Evolutionary conservation across 352 stramenopile genomes (phyloP).

Genomic region (Pilasporangium apinafurcum): DNA sequence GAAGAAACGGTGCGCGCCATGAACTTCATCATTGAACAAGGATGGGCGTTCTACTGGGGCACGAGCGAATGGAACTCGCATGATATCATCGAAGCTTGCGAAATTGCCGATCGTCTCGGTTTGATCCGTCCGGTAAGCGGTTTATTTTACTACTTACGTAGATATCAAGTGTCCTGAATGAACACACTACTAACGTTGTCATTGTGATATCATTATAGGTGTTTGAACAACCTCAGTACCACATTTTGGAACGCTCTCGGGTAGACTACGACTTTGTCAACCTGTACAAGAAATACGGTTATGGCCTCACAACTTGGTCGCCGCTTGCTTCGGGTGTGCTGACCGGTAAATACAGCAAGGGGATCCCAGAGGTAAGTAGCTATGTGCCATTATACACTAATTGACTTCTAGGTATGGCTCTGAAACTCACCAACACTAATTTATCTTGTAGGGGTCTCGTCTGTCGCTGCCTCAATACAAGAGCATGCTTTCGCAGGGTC

Average conservation of each 20-base stretch:
- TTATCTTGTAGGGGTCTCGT: slow-evolving; percentile 35
- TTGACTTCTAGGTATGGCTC: background rate
- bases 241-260: slow-evolving; percentile 46
- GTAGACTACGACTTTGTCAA: slow-evolving; percentile 45
- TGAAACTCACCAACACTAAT: slow-evolving; percentile 2
- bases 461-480: slow-evolving; percentile 48
- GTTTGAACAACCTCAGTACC: slow-evolving; percentile 50
- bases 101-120: slow-evolving; percentile 26
- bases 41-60: no score
- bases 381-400: slow-evolving; percentile 4
- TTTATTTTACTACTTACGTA: slow-evolving; percentile 8
- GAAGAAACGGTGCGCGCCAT: slow-evolving; percentile 35
- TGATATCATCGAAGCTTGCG: slow-evolving; percentile 42
- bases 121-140: slow-evolving; percentile 15
- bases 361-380: slow-evolving; percentile 69
- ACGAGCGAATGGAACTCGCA: slow-evolving; percentile 47
- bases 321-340: slow-evolving; percentile 61
- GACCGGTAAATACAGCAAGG: slow-evolving; percentile 80
- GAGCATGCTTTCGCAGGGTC: slow-evolving; percentile 33
- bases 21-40: slow-evolving; percentile 48
- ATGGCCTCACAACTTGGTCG: slow-evolving; percentile 71
- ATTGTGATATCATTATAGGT: background rate
- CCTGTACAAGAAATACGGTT: slow-evolving; percentile 46
- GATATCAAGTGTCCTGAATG: slow-evolving; percentile 6
- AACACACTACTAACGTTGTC: no score